phyloP scores from a whole-genome alignment of 768 basidiomycete genomes.

The Grammothele lineata region DNA sequence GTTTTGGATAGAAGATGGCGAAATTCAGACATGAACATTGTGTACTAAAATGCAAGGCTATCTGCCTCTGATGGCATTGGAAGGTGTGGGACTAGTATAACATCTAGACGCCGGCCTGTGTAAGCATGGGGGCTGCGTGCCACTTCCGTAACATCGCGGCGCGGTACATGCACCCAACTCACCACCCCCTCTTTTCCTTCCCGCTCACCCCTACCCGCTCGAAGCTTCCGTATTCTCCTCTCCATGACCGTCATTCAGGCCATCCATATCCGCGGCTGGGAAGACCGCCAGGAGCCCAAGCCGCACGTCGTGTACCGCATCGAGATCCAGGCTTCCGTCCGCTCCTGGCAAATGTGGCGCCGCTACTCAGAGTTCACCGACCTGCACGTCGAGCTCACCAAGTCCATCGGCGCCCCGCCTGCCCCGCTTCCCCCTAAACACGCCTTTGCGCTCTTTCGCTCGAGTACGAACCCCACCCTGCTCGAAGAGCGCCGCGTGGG shows the following conservation, averaged over 20 bases:
- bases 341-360: conserved; percentile 91
- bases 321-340: conserved; percentile 81
- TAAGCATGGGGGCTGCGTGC: no score
- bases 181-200: background rate
- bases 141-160: no score
- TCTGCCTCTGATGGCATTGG: no score
- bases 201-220: background rate
- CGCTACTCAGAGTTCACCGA: conserved; percentile 95
- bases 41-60: no score
- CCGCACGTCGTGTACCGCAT: conserved; percentile 81
- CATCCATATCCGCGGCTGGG: conserved; percentile 62
- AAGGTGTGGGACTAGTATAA: no score
- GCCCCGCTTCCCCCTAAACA: conserved; percentile 83
- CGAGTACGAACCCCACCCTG: conserved; percentile 52
- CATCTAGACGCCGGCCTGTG: background rate
- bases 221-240: background rate
- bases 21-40: no score
- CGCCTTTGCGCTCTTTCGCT: conserved; percentile 60
- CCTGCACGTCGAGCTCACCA: conserved; percentile 76
- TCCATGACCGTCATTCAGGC: conserved; percentile 61
- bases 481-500: conserved; percentile 75
- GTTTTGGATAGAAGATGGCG: background rate
- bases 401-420: conserved; percentile 76
- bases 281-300: conserved; percentile 66
- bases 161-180: no score